phyloP scores from a whole-genome alignment of 345 rosid genomes.

The Lepidium aucheri region DNA sequence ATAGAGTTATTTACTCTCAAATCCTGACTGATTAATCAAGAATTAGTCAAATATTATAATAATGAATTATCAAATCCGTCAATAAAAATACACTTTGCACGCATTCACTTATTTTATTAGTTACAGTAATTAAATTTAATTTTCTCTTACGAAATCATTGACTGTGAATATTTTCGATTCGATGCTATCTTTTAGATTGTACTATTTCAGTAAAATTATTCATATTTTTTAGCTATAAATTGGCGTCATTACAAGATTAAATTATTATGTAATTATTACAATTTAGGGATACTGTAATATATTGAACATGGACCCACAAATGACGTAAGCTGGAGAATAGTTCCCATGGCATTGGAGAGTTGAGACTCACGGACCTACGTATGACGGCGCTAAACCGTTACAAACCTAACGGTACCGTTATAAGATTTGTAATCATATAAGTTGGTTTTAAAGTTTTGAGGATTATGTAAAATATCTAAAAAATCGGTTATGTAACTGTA shows the following conservation, averaged over 20 bases:
- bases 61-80: neutral
- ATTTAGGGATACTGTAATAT: neutral
- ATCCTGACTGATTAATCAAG: conserved; percentile 9
- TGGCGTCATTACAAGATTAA: neutral
- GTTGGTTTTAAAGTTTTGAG: no score
- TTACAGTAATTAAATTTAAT: no score
- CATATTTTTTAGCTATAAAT: neutral
- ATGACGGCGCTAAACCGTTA: conserved; percentile 25
- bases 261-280: neutral
- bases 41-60: conserved; percentile 10
- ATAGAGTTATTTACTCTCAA: neutral
- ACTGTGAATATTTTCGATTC: neutral
- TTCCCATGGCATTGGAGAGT: conserved; percentile 19
- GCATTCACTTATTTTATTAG: neutral
- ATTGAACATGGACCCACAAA: neutral
- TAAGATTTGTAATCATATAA: no score
- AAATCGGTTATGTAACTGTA: no score
- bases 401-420: conserved; percentile 9
- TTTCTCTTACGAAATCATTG: no score
- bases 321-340: neutral
- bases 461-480: no score
- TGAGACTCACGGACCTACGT: conserved; percentile 6
- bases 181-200: neutral
- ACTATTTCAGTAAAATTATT: neutral
- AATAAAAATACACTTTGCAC: neutral